Base-by-base conservation (phyloP, 495 filamentous ascomycete species). In the Penicillium steckii region DNA sequence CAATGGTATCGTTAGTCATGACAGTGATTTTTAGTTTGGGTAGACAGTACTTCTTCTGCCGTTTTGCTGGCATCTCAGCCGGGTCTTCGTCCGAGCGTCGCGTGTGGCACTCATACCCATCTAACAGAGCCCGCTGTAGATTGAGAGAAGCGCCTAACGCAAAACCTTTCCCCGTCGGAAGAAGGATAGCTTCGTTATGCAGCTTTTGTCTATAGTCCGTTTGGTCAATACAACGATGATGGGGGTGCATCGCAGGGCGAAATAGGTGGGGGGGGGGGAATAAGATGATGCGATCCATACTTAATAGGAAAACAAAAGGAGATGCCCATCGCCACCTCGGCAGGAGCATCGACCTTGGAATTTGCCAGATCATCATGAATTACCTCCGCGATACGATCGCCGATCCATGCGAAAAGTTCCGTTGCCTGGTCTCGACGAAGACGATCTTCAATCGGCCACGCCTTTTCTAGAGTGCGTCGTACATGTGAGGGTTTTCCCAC, bases 91-190 rank as follows among this genome's bases (percentile, higher is more conserved):
- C 61, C 6, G 57, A 62, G 10, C 64, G 65, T n/a, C 66, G 52
- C 3, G 70, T 65, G 53, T 80, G 77, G 18, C 73, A 67, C 53
- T 82, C 79, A 59, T 90, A 90, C 2, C 86, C 88, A 32, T 74
- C 69, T 5, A 80, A 61, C 8, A 92, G 70, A 47, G 86, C 80
- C 44, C 79, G 75, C 8, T 78, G 83, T n/a, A 92, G 80, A 53
- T 91, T 84, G 13, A 88, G 69, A 26, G 83, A 76, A 3, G 80
- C 79, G 0, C 74, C 80, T 41, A 91, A 78, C n/a, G 81, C 81
- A 56, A 92, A 91, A 12, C 88, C 88, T 69, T 92, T 91, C 10
- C 88, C 88, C 75, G 90, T 90, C 8, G 84, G 76, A 80, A 88
- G 86, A 5, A 92, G 68, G 4, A 82, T 84, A 0, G 88, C 88